phyloP scores from a whole-genome alignment of 805 yeast species.

The Starmerella floricola region DNA sequence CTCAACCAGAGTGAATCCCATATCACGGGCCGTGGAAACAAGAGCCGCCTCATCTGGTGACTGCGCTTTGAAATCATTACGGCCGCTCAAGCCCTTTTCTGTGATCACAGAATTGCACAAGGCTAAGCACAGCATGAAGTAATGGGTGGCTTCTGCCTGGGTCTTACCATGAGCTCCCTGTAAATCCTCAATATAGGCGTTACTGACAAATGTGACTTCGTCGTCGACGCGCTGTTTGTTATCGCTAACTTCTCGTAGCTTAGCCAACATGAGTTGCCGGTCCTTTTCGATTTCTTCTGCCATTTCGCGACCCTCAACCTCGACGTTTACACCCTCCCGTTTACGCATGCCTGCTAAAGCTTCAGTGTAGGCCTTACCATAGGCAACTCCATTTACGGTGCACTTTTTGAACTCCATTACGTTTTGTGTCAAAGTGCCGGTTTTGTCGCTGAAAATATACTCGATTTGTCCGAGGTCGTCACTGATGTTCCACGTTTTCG shows the following conservation, averaged over 20 bases:
- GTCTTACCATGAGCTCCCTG: slow-evolving; percentile 30
- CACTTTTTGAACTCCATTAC: slow-evolving; percentile 78
- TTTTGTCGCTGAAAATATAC: slow-evolving; percentile 70
- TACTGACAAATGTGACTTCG: slow-evolving; percentile 55
- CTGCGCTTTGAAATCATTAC: slow-evolving; percentile 59
- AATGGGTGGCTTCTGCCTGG: slow-evolving; percentile 42
- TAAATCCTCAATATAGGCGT: slow-evolving; percentile 47
- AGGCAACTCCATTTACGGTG: slow-evolving; percentile 53
- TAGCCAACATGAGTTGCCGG: slow-evolving; percentile 37
- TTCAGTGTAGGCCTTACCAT: slow-evolving; percentile 70
- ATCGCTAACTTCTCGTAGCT: slow-evolving; percentile 29
- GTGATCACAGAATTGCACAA: slow-evolving; percentile 71
- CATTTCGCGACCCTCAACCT: slow-evolving; percentile 40
- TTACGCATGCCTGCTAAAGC: slow-evolving; percentile 63
- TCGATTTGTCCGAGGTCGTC: slow-evolving; percentile 80
- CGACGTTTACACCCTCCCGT: slow-evolving; percentile 53
- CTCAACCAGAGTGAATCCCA: slow-evolving; percentile 55
- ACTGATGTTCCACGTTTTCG: slow-evolving; percentile 75
- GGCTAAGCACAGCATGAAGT: slow-evolving; percentile 60
- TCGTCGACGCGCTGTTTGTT: slow-evolving; percentile 44
- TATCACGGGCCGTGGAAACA: slow-evolving; percentile 64
- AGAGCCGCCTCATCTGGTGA: slow-evolving; percentile 80
- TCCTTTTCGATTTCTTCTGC: slow-evolving; percentile 37
- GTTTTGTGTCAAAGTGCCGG: slow-evolving; percentile 75
- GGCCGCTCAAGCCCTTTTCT: slow-evolving; percentile 33